Base-by-base conservation (phyloP, 805 yeast genomes). In the Zygoascus ofunaensis region DNA sequence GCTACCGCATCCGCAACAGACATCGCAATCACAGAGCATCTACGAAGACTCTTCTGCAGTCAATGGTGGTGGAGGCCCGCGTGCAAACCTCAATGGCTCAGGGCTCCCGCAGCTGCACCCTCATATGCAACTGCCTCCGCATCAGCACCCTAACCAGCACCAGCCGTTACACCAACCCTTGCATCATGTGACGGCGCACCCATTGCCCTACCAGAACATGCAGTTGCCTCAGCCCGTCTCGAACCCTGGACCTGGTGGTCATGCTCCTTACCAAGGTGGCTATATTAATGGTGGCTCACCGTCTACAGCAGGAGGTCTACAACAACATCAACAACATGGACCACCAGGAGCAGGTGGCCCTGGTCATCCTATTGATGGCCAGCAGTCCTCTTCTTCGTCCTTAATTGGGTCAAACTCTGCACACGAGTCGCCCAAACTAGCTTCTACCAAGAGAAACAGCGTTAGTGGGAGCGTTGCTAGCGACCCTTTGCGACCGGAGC, bases 271-370 rank as follows among this genome's bases (percentile, higher is more conserved):
- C n/a, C n/a, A 34, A 34, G n/a, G n/a, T n/a, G n/a, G n/a, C n/a
- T n/a, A n/a, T n/a, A n/a, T n/a, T n/a, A n/a, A n/a, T n/a, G n/a
- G n/a, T n/a, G n/a, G n/a, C n/a, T n/a, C n/a, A n/a, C n/a, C n/a
- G n/a, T n/a, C n/a, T n/a, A n/a, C n/a, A n/a, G n/a, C n/a, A n/a
- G n/a, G n/a, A n/a, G n/a, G n/a, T n/a, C 40, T 20, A 2, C 46
- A 42, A 22, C 44, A 34, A 21, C 46, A 42, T 19, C 32, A 12
- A 17, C 46, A 37, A 10, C 46, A 37, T 18, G 44, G 36, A 21
- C 44, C 23, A 14, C 48, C 37, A 28, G 20, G 38, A 14, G 36
- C 48, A 45, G 39, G 39, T 36, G 42, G 32, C 21, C 34, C 45
- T 42, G n/a, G n/a, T n/a, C n/a, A n/a, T n/a, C n/a, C n/a, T n/a